phyloP scores from a whole-genome alignment of 306 rosid species.

The Citrullus mucosospermus region DNA sequence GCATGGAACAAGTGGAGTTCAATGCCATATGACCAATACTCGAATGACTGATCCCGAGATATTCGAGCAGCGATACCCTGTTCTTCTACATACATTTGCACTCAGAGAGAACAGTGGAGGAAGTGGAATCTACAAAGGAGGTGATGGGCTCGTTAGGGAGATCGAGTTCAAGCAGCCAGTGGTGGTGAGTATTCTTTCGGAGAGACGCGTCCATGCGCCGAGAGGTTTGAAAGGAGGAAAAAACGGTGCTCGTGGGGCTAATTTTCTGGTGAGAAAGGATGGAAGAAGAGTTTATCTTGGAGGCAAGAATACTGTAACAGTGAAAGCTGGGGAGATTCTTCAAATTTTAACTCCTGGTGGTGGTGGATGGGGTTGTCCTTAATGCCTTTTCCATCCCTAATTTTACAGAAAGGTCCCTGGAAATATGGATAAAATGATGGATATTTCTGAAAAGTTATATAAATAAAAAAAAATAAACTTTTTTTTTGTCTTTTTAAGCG shows the following conservation, averaged over 20 bases:
- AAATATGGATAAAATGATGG: too few relatives aligned
- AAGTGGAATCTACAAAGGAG: conserved; percentile 60
- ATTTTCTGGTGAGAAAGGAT: conserved; percentile 60
- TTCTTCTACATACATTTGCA: conserved; percentile 59
- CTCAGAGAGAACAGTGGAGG: conserved; percentile 80
- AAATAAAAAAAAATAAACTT: too few relatives aligned
- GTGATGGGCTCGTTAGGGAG: conserved; percentile 81
- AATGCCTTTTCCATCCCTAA: too few relatives aligned
- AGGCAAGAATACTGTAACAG: conserved; percentile 64
- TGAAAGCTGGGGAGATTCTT: conserved; percentile 67
- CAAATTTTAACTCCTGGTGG: conserved; percentile 86
- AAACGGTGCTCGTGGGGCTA: conserved; percentile 70
- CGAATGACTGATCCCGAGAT: conserved; percentile 93
- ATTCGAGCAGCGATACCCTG: conserved; percentile 86
- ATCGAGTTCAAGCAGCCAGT: conserved; percentile 66
- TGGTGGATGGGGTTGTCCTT: too few relatives aligned
- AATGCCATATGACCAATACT: conserved; percentile 95
- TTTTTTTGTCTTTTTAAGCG: too few relatives aligned
- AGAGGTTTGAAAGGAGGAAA: conserved; percentile 82
- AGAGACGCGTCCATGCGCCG: conserved; percentile 84
- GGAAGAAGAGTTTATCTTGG: conserved; percentile 58
- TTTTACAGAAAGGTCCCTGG: too few relatives aligned
- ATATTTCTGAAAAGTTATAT: too few relatives aligned
- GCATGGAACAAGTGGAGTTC: conserved; percentile 90
- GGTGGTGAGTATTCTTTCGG: conserved; percentile 76